Percentiles rank a stretch among this genome's conserved stretches.
phyloP scores from a whole-genome alignment of 2,329 filamentous ascomycete genomes.

The Claviceps fusiformis region DNA sequence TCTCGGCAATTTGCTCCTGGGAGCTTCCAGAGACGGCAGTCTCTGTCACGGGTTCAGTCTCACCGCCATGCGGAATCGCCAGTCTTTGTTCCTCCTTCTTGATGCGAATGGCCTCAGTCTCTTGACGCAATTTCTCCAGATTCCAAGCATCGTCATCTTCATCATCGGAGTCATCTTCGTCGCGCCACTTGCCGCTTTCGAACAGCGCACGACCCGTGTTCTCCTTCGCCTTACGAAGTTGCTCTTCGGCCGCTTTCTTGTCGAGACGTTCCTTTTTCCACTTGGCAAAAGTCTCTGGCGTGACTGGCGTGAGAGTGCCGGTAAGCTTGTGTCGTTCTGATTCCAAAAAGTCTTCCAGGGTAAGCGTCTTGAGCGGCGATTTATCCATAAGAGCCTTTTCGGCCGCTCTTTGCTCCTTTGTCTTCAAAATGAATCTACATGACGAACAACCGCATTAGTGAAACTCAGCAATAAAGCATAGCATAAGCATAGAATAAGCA shows the following conservation, averaged over 20 bases:
- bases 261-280: conserved; percentile 92
- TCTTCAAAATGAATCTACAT: conserved; percentile 82
- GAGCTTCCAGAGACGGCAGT: background rate
- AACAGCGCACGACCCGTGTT: conserved; percentile 91
- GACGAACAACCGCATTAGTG: conserved; percentile 6
- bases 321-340: conserved; percentile 91
- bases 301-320: conserved; percentile 85
- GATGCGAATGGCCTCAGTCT: conserved; percentile 66
- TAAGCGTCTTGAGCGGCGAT: conserved; percentile 84
- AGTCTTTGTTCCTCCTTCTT: conserved; percentile 67
- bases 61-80: conserved; percentile 12
- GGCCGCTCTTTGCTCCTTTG: conserved; percentile 86
- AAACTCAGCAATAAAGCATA: conserved; percentile 7
- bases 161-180: conserved; percentile 47
- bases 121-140: conserved; percentile 64
- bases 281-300: conserved; percentile 79
- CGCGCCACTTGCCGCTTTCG: conserved; percentile 87
- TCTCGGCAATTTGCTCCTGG: conserved; percentile 5
- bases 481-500: background rate
- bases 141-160: conserved; percentile 61
- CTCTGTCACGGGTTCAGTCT: background rate
- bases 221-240: conserved; percentile 83
- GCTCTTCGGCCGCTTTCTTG: conserved; percentile 91
- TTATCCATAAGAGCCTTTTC: conserved; percentile 96
- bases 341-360: conserved; percentile 93